Evolutionary conservation across 352 stramenopile species (phyloP).

Genomic region (Achlya hypogyna): DNA sequence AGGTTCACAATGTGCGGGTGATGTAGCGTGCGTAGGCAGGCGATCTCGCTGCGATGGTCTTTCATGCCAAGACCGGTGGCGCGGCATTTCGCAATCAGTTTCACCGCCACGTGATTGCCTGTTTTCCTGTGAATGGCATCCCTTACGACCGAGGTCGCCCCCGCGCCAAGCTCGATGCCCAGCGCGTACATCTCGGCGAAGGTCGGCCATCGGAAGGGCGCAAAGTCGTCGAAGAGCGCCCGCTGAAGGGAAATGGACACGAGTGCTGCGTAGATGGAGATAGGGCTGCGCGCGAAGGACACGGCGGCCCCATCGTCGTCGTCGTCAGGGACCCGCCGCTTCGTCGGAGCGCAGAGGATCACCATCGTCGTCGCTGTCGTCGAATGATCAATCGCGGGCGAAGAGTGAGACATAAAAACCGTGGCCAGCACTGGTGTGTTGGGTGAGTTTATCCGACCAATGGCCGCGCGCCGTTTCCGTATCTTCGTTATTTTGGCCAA

Average conservation of each 20-base stretch:
- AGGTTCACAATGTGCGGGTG: conserved; percentile 85
- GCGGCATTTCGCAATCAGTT: conserved; percentile 44
- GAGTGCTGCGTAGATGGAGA: background rate
- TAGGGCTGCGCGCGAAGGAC: background rate
- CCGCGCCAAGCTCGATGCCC: conserved; percentile 40
- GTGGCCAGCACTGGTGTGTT: background rate
- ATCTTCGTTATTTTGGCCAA: conserved; percentile 3
- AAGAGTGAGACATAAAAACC: conserved; percentile 8
- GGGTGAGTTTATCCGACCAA: background rate
- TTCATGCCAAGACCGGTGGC: conserved; percentile 43
- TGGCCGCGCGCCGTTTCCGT: background rate
- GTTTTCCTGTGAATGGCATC: conserved; percentile 39
- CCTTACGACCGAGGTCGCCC: conserved; percentile 52
- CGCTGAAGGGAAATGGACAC: background rate
- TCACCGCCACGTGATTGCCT: conserved; percentile 44
- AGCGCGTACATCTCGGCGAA: conserved; percentile 59
- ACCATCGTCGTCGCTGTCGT: background rate
- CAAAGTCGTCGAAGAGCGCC: background rate
- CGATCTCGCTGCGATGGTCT: conserved; percentile 60
- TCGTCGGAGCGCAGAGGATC: background rate
- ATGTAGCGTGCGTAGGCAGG: conserved; percentile 47
- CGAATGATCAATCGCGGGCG: background rate
- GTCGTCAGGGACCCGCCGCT: background rate
- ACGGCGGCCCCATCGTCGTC: background rate
- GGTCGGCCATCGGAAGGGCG: background rate